These are phyloP conservation scores for Trichosanthes cucumerina DNA, from an alignment of 306 rosid species.

Conservation along the genomic window DNA sequence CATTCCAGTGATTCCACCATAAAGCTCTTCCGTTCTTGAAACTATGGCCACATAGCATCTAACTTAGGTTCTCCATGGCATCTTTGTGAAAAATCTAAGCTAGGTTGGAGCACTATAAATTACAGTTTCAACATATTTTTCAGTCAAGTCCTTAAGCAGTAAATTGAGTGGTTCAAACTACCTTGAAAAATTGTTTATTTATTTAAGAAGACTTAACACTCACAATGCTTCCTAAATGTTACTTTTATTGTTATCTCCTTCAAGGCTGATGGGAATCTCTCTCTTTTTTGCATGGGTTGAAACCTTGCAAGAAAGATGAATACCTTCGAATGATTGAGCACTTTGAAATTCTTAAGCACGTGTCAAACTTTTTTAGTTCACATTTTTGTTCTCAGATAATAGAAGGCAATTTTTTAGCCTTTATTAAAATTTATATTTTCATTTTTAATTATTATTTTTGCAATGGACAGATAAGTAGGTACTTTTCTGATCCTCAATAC, in stretches of 20 bases:
- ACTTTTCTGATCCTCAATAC: constrained; percentile 93
- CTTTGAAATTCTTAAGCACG: background rate
- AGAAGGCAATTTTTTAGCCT: background rate
- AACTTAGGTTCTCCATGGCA: background rate
- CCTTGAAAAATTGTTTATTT: background rate
- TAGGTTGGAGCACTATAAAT: background rate
- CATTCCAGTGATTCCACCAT: background rate
- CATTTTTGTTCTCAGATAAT: background rate
- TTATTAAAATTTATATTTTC: background rate
- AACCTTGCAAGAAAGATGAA: background rate
- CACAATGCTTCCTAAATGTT: background rate
- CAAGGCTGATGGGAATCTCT: background rate
- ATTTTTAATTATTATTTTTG: background rate
- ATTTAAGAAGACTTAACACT: background rate
- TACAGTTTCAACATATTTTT: background rate
- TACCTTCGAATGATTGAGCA: background rate
- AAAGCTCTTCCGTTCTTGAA: background rate
- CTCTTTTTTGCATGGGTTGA: background rate
- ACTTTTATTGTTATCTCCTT: background rate
- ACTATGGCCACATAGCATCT: background rate
- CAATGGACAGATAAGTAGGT: constrained; percentile 66
- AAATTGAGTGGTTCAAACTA: background rate
- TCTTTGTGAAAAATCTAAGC: background rate
- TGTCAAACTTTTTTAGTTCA: background rate
- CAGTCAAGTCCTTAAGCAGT: background rate